Evolutionary conservation across 495 filamentous ascomycete genomes (phyloP), one percentile per base, ranked within the genome.

Genomic region (Aspergillus biplanus): DNA sequence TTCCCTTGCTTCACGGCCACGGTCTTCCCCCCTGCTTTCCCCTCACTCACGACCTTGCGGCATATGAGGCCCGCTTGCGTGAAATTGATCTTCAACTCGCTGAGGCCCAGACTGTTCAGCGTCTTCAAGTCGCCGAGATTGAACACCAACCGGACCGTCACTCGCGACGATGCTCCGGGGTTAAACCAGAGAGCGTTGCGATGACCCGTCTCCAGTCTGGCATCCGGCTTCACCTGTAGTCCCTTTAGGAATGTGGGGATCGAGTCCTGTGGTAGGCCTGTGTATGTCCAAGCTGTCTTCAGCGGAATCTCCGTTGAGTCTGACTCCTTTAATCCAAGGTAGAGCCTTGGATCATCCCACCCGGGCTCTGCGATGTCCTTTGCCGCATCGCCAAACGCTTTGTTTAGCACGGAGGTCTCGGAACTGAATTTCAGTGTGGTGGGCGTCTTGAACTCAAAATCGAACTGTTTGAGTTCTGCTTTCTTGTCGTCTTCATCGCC

Each of bases 401-500:
- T 9, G 39, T 44, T 44, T 44, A 44, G 39, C 39, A 44, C 39
- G 9, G 39, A 44, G 39, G 1, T 44, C 39, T 44, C 39, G 15
- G 39, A 44, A 3, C 39, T 44, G 3, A 44, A 44, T 44, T 44
- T 44, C 39, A 44, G 3, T 1, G 15, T 3, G 39, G 39, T 44
- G 3, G 39, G 39, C 39, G 39, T 44, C 9, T 15, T 44, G 39
- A 44, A 15, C 3, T 44, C 39, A 44, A 44, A 44, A 3, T 44
- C 39, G 39, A 44, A 44, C 39, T 44, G 39, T 44, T 44, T 44
- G 39, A 44, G 39, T 44, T 44, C 39, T 15, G 39, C 15, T 44
- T 44, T 44, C 3, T 44, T 44, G 39, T 44, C 39, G 39, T 44
- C 39, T 44, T 44, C 39, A 9, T 9, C 39, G n/a, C n/a, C n/a